These are phyloP conservation scores for Sutorius eximius DNA, from an alignment of 1,284 basidiomycete species.

Conservation along the genomic window DNA sequence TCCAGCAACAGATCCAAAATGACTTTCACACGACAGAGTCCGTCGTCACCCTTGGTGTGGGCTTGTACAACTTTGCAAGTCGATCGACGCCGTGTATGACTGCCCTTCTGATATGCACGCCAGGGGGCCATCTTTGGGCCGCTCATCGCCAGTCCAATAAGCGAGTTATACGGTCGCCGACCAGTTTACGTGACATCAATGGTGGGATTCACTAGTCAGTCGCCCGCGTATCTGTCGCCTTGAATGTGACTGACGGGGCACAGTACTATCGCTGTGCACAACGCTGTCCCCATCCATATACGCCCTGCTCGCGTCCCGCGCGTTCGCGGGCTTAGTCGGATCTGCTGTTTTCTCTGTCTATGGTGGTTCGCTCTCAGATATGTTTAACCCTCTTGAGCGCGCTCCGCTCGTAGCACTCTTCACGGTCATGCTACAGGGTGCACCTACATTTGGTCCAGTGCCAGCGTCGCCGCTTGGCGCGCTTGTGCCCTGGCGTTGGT, in stretches of 20 bases:
- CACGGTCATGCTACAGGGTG: conserved; percentile 30
- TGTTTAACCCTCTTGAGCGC: conserved; percentile 30
- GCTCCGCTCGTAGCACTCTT: conserved; percentile 29
- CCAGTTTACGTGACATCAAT: conserved; percentile 25
- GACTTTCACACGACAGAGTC: conserved; percentile 21
- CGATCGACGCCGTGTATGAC: neutral
- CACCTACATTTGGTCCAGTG: conserved; percentile 30
- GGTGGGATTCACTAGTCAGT: conserved; percentile 27
- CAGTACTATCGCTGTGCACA: conserved; percentile 27
- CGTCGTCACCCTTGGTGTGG: conserved; percentile 30
- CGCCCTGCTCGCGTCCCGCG: conserved; percentile 17
- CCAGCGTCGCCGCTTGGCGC: conserved; percentile 25
- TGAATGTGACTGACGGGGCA: conserved; percentile 7
- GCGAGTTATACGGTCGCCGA: conserved; percentile 29
- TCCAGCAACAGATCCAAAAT: conserved; percentile 28
- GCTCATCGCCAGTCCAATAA: conserved; percentile 26
- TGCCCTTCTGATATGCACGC: neutral
- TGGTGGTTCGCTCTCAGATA: conserved; percentile 29
- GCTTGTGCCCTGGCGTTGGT: conserved; percentile 29
- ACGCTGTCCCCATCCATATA: conserved; percentile 24
- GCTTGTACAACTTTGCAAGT: conserved; percentile 30
- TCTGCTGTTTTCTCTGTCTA: conserved; percentile 31
- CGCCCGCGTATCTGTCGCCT: neutral
- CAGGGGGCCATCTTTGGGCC: conserved; percentile 31
- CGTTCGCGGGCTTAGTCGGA: conserved; percentile 25